These are phyloP conservation scores for Bassia scoparia DNA, from an alignment of 148 eudicot genomes.

Conservation along the genomic window DNA sequence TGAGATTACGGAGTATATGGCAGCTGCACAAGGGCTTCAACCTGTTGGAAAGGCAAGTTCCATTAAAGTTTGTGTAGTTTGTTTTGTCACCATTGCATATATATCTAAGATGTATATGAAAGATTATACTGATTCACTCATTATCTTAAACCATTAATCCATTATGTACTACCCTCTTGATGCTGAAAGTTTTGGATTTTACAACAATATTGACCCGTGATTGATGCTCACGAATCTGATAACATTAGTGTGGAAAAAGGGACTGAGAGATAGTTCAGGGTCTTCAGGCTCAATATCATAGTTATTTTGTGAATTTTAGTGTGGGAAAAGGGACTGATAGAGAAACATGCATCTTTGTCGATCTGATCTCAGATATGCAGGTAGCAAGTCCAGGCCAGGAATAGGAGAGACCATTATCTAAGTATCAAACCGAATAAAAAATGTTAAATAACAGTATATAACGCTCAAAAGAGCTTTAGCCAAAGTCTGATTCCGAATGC, in stretches of 20 bases:
- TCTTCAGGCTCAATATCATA: neutral
- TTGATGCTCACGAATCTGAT: no score
- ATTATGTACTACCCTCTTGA: no score
- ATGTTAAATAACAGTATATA: conserved; percentile 51
- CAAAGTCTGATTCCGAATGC: conserved; percentile 34
- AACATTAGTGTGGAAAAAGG: neutral
- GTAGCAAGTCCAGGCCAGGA: conserved; percentile 19
- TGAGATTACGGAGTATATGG: conserved; percentile 41
- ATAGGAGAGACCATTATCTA: conserved; percentile 17
- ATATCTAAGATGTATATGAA: no score
- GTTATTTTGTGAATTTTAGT: conserved; percentile 11
- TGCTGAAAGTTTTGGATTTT: no score
- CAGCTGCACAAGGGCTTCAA: conserved; percentile 30
- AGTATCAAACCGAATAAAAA: conserved; percentile 51
- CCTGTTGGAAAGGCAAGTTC: conserved; percentile 36
- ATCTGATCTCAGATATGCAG: conserved; percentile 11
- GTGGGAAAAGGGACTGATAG: conserved; percentile 4
- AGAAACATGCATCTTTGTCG: conserved; percentile 1
- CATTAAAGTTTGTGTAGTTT: conserved; percentile 40
- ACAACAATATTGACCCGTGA: no score
- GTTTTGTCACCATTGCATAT: neutral
- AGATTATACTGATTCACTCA: no score
- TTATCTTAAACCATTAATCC: no score
- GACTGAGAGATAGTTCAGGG: neutral
- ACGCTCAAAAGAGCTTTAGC: conserved; percentile 45